phyloP scores from a whole-genome alignment of 257 asterid species.

The Solanum pinnatisectum region DNA sequence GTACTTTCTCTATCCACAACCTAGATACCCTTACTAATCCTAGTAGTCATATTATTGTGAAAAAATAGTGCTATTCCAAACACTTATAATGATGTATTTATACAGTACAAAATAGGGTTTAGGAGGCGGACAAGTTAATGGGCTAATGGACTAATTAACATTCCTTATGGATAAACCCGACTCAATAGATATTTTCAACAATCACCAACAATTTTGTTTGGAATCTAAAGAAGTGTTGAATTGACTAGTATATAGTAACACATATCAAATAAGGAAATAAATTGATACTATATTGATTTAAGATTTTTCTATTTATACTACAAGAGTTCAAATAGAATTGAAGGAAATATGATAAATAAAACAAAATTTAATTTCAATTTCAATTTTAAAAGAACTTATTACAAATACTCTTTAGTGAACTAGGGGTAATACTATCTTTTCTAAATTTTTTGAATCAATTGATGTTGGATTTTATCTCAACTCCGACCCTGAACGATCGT shows the following conservation, averaged over 20 bases:
- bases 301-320: background rate
- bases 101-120: background rate
- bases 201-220: background rate
- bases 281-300: background rate
- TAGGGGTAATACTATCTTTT: background rate
- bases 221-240: background rate
- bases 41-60: background rate
- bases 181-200: background rate
- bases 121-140: background rate
- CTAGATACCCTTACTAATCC: background rate
- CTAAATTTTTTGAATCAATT: background rate
- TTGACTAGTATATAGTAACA: background rate
- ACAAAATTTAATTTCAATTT: background rate
- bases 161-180: background rate
- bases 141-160: background rate
- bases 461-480: background rate
- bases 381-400: background rate
- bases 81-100: background rate
- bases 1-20: background rate
- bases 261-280: background rate
- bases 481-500: background rate
- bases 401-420: background rate
- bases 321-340: background rate
- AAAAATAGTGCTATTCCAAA: background rate
- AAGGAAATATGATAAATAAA: background rate